Evolutionary conservation across 495 filamentous ascomycete genomes (phyloP).

Genomic region (Astrothelium macrocarpum): DNA sequence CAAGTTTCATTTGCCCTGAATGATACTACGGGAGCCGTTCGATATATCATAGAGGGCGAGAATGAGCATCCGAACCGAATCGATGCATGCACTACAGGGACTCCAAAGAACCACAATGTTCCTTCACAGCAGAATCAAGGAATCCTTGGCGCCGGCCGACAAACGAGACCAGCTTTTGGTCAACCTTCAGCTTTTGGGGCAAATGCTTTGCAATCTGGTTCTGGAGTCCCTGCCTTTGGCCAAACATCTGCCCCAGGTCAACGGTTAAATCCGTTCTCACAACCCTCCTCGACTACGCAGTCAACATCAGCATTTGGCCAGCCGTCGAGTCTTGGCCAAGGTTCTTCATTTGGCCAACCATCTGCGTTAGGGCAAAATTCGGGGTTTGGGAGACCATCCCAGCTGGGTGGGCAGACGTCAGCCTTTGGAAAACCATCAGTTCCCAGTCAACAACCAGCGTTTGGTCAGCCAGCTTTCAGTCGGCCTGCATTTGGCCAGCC

Average conservation of each 20-base stretch:
- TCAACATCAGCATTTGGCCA: neutral
- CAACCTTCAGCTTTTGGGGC: constrained; percentile 12
- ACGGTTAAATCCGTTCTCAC: constrained; percentile 7
- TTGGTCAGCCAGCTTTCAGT: constrained; percentile 15
- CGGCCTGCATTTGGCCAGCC: constrained; percentile 11
- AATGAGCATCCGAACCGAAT: constrained; percentile 73
- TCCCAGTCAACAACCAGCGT: constrained; percentile 13
- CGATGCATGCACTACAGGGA: constrained; percentile 51
- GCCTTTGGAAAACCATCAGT: constrained; percentile 21
- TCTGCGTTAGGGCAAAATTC: constrained; percentile 4
- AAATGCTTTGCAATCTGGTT: constrained; percentile 16
- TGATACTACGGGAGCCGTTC: constrained; percentile 60
- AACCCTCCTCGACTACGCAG: neutral
- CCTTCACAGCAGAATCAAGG: constrained; percentile 12
- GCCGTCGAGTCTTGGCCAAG: neutral
- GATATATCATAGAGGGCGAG: constrained; percentile 56
- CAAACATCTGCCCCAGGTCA: constrained; percentile 16
- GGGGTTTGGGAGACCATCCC: constrained; percentile 2
- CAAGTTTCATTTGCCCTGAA: constrained; percentile 59
- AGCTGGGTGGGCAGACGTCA: constrained; percentile 1
- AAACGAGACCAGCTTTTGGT: constrained; percentile 22
- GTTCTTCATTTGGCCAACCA: constrained; percentile 19
- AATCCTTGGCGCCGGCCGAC: neutral
- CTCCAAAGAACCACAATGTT: constrained; percentile 20
- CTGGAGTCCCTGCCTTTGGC: constrained; percentile 10